Conservation (phyloP, 2,329 filamentous ascomycete genomes). For the Aspergillus puulaauensis region DNA sequence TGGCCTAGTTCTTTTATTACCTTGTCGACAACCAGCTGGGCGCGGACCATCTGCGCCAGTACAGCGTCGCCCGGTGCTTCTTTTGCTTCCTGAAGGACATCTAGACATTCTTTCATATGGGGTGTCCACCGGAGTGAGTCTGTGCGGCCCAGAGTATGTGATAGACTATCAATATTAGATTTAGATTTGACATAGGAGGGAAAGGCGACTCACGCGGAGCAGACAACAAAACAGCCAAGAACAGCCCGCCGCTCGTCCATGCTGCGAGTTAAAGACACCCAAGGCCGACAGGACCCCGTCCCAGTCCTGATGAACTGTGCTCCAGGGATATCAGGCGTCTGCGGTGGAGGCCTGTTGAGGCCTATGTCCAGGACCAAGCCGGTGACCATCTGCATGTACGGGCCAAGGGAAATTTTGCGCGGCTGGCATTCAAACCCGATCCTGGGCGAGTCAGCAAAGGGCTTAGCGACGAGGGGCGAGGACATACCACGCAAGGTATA, state of each 20-base stretch:
- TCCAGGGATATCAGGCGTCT: not conserved
- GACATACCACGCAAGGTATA: conserved; percentile 5
- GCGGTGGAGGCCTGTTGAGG: conserved; percentile 6
- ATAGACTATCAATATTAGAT: conserved; percentile 11
- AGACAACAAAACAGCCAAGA: conserved; percentile 10
- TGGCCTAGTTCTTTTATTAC: not conserved
- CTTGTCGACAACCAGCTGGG: not conserved
- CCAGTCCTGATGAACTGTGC: conserved; percentile 1
- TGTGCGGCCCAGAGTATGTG: conserved; percentile 46
- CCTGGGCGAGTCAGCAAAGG: not conserved
- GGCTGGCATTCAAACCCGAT: conserved; percentile 9
- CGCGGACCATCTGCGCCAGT: conserved; percentile 2
- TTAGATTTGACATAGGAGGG: no score
- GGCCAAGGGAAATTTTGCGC: conserved; percentile 10
- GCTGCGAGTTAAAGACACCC: conserved; percentile 2
- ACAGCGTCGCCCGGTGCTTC: conserved; percentile 1
- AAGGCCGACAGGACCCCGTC: not conserved
- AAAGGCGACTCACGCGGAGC: conserved; percentile 1
- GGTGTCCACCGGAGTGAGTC: conserved; percentile 35
- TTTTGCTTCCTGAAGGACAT: not conserved
- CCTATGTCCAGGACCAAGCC: conserved; percentile 11
- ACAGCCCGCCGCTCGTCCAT: conserved; percentile 16
- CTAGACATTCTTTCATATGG: conserved; percentile 12
- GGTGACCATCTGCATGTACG: conserved; percentile 13
- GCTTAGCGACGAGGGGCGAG: not conserved